These are phyloP conservation scores for Penicillium bialowiezense DNA, from an alignment of 495 filamentous ascomycete genomes.

Conservation along the genomic window DNA sequence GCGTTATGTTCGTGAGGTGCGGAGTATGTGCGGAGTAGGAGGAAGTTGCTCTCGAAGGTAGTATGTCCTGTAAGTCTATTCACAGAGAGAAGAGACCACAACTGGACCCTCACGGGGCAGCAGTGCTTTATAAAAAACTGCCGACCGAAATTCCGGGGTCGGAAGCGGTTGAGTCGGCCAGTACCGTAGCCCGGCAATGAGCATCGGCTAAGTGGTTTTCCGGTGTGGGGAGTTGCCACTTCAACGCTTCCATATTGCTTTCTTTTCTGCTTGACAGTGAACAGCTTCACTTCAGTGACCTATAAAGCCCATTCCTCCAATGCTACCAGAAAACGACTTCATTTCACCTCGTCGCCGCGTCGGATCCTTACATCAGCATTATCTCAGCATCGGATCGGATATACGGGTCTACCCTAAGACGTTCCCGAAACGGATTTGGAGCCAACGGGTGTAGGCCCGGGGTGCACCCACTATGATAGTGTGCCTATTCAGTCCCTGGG, in stretches of 20 bases:
- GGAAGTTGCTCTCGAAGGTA: slow-evolving; percentile 6
- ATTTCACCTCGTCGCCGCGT: slow-evolving; percentile 14
- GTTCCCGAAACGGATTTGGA: slow-evolving; percentile 10
- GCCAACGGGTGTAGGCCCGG: too few species aligned
- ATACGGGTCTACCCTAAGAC: too few species aligned
- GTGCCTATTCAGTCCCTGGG: too few species aligned
- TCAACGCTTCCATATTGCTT: too few species aligned
- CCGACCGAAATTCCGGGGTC: slow-evolving; percentile 35
- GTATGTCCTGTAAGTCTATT: too few species aligned
- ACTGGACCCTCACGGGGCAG: slow-evolving; percentile 6
- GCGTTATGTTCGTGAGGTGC: slow-evolving; percentile 1
- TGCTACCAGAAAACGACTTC: background rate
- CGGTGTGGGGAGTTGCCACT: slow-evolving; percentile 17
- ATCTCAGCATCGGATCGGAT: slow-evolving; percentile 1
- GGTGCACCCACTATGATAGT: too few species aligned
- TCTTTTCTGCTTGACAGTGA: too few species aligned
- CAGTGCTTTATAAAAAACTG: slow-evolving; percentile 20
- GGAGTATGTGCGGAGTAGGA: background rate
- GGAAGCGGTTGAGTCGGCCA: slow-evolving; percentile 24
- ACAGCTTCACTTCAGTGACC: too few species aligned
- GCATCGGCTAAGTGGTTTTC: slow-evolving; percentile 47
- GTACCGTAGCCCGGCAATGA: slow-evolving; percentile 34
- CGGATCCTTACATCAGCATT: slow-evolving; percentile 20
- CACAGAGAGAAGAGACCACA: background rate
- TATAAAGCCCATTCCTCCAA: too few species aligned